phyloP scores from a whole-genome alignment of 345 rosid species.

The Cardamine resedifolia region DNA sequence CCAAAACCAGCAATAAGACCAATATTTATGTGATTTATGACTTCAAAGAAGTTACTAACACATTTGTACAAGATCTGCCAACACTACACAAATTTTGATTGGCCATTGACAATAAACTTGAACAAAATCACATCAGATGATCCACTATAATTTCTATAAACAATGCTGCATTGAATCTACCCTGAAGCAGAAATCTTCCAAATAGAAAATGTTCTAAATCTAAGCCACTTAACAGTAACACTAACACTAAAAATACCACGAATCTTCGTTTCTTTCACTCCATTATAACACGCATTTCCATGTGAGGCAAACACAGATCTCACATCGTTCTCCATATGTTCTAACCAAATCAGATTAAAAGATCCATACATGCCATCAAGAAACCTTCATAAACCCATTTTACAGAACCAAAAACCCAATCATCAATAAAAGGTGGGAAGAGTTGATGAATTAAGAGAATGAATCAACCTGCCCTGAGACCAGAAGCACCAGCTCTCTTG shows the following conservation, averaged over 20 bases:
- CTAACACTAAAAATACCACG: background rate
- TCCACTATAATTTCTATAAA: background rate
- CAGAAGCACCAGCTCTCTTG: conserved; percentile 70
- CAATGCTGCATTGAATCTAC: background rate
- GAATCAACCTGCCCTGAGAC: conserved; percentile 79
- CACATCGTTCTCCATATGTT: too few relatives aligned
- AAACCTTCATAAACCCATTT: too few relatives aligned
- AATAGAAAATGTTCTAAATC: background rate
- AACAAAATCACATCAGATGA: background rate
- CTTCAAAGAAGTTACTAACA: background rate
- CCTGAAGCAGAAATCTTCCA: background rate
- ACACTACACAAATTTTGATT: background rate
- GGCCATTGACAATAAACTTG: background rate
- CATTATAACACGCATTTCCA: background rate
- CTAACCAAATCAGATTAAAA: too few relatives aligned
- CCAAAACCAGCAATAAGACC: background rate
- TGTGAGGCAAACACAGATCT: background rate
- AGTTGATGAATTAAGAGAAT: too few relatives aligned
- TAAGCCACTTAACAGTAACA: background rate
- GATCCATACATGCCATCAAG: too few relatives aligned
- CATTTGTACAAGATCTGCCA: background rate
- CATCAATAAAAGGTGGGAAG: too few relatives aligned
- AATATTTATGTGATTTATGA: background rate
- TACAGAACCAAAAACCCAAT: too few relatives aligned
- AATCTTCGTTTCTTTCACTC: background rate